Base-by-base conservation (phyloP, 2,329 filamentous ascomycete genomes). In the Beauveria varroae region DNA sequence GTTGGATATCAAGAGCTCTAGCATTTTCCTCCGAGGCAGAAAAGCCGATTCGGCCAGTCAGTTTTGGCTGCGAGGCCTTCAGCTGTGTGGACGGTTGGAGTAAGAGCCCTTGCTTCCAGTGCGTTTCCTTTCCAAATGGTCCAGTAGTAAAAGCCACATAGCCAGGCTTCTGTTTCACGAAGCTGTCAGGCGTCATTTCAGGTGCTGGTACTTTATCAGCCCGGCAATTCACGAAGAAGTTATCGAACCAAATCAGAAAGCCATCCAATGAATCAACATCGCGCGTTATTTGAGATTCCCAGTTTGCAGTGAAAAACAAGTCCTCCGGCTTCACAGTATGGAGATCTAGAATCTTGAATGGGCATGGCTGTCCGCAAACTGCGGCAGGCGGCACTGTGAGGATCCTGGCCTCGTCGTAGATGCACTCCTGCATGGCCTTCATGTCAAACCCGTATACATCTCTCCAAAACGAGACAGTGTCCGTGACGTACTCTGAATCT, bases 361-460 rank as follows among this genome's bases (percentile, higher is more conserved):
- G 82, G 59, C 77, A 79, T 0, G 86, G 75, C 12, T 79, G 73
- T 28, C 86, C 88, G 64, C 81, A 85, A 46, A 90, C 67, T 7
- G 84, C 81, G 20, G 78, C 77, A 18, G 77, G 78, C 5, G 87
- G 85, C 75, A 92, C 86, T 64, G 87, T 80, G 63, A 91, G 84
- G 63, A 96, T 84, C 63, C 93, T 81, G n/a, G 87, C 87, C 68
- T 96, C 92, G 64, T 93, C 86, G 69, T 89, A 86, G 62, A 93
- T 91, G 44, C 87, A 87, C 51, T 86, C 82, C 69, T 92, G 87
- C 93, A 98, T 97, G 65, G 89, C 86, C 67, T 84, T 86, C 90
- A 97, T 96, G 71, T 96, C 87, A 75, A 98, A 98, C 55, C 93
- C 93, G 73, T 98, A 97, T 5, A 98, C 89, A 68, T 95, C 86